These are phyloP conservation scores for Colletotrichum graminicola DNA, from an alignment of 2,329 filamentous ascomycete species.

Conservation along the genomic window DNA sequence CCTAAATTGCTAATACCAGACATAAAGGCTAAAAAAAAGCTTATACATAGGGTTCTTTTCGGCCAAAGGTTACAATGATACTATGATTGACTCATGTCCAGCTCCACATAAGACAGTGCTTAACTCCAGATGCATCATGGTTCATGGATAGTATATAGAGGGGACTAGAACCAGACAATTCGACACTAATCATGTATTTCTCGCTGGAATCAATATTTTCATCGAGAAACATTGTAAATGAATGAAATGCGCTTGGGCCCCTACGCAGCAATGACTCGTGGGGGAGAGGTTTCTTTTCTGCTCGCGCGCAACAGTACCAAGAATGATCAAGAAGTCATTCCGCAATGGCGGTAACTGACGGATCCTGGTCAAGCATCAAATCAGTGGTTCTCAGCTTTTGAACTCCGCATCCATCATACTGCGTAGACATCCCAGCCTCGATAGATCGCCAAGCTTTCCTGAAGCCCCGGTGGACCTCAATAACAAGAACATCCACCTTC, in stretches of 20 bases:
- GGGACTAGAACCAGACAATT: background rate
- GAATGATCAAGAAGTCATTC: background rate
- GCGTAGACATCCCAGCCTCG: background rate
- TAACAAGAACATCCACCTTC: background rate
- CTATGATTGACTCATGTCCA: background rate
- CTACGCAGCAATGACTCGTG: too few relatives aligned
- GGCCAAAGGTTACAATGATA: background rate
- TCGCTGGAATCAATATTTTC: background rate
- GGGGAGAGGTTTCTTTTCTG: background rate
- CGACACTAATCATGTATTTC: too few relatives aligned
- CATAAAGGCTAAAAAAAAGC: too few relatives aligned
- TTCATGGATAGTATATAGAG: background rate
- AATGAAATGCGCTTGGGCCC: background rate
- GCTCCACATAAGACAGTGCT: background rate
- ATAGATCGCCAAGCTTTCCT: conserved; percentile 18
- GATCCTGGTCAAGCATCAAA: background rate
- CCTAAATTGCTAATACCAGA: too few relatives aligned
- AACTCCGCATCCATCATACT: background rate
- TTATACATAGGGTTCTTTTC: too few relatives aligned
- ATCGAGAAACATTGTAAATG: background rate
- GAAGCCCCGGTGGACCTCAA: conserved; percentile 12
- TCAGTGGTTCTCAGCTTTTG: background rate
- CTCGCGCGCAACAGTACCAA: background rate
- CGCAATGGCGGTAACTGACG: background rate
- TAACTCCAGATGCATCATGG: background rate